Percentiles rank a stretch among this genome's conserved stretches.
These are phyloP conservation scores for Alloteropsis angusta DNA, from an alignment of 202 grass and related monocot genomes.

Conservation along the genomic window DNA sequence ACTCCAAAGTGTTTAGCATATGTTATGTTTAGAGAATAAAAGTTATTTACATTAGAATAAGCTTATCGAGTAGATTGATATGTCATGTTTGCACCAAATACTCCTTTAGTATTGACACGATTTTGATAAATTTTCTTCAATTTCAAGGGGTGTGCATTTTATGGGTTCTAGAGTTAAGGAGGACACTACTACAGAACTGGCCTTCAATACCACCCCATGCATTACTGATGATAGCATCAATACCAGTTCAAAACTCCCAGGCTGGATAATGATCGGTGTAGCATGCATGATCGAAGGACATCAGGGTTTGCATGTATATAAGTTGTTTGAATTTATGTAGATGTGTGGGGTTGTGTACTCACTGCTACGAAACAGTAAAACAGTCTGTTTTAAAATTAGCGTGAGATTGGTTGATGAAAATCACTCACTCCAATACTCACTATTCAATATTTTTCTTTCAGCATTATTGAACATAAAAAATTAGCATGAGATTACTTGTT, in stretches of 20 bases:
- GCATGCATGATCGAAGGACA: too few species aligned
- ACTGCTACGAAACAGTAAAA: not conserved
- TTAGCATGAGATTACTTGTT: too few species aligned
- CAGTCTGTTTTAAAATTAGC: not conserved
- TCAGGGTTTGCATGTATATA: not conserved
- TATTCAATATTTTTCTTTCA: not conserved
- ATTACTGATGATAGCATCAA: not conserved
- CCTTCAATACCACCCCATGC: not conserved
- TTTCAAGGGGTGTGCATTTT: not conserved
- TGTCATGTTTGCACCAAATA: not conserved
- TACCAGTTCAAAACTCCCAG: not conserved
- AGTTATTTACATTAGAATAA: not conserved
- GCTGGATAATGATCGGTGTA: not conserved
- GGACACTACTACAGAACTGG: not conserved
- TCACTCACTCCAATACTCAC: too few species aligned
- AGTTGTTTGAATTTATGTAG: not conserved
- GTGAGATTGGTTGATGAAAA: not conserved
- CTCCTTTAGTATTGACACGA: not conserved
- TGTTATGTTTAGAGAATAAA: not conserved
- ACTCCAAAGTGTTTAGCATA: not conserved
- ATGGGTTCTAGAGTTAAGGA: not conserved
- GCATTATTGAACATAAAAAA: too few species aligned
- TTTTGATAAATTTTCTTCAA: not conserved
- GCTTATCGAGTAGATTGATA: not conserved
- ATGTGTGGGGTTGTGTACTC: not conserved